Conservation (phyloP, 768 basidiomycete species). For the Trametes elegans region DNA sequence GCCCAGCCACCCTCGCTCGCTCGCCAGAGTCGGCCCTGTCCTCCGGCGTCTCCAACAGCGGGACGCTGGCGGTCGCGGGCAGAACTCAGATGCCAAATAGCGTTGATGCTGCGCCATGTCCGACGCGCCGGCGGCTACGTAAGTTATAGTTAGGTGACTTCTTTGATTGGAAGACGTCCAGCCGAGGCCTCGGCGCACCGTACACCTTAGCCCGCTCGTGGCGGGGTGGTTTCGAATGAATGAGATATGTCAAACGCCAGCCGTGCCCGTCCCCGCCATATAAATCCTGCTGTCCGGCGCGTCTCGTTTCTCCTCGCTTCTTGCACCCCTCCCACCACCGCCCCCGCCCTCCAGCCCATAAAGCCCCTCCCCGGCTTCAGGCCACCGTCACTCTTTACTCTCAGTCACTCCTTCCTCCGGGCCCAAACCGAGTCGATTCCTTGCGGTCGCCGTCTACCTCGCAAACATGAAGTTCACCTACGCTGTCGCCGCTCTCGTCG, state of each 20-base stretch:
- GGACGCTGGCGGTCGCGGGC: no score
- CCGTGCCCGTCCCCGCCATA: background rate
- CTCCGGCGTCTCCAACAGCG: no score
- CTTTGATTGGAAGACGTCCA: constrained; percentile 13
- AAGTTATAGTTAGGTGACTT: constrained; percentile 10
- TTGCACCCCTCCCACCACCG: background rate
- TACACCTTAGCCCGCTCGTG: background rate
- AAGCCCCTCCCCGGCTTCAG: constrained; percentile 7
- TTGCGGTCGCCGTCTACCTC: constrained; percentile 7
- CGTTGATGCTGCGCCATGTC: background rate
- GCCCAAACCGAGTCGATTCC: background rate
- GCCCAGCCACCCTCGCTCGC: no score
- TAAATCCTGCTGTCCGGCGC: background rate
- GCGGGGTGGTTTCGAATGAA: constrained; percentile 2
- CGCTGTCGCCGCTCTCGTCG: constrained; percentile 15
- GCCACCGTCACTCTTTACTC: constrained; percentile 13
- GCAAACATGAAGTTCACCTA: constrained; percentile 16
- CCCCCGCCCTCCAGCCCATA: background rate
- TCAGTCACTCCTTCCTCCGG: background rate
- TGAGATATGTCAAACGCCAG: background rate
- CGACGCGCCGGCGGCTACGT: constrained; percentile 8
- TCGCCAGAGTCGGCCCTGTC: no score
- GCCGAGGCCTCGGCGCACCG: constrained; percentile 13
- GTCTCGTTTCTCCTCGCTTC: constrained; percentile 4
- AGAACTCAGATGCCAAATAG: no score